Evolutionary conservation across 2,329 filamentous ascomycete species (phyloP), one percentile per base, ranked within the genome.

Genomic region (Kalmusia sp.): DNA sequence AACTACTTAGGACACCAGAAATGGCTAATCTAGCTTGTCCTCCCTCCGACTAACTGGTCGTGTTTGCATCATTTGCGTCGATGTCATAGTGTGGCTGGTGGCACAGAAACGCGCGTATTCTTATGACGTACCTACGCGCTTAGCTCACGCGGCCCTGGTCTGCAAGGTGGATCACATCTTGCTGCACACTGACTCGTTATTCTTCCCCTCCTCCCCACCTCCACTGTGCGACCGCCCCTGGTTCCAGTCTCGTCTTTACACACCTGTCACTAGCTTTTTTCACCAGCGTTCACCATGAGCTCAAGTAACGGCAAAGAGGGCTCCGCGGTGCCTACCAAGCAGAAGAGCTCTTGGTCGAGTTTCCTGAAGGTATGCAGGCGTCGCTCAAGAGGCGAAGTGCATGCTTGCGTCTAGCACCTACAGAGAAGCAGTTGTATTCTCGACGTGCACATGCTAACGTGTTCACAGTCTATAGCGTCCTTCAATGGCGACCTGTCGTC

Each of bases 401-500:
- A 6, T 19, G 28, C n/a, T n/a, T 21, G 12, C 6, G 6, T 8
- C 15, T 5, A 6, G 17, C 12, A 4, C 37, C 37, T 15, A 38
- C 24, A 15, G 6, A 27, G 6, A 12, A 12, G 27, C n/a, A 44
- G n/a, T 11, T 15, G 3, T n/a, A 30, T 21, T 2, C 24, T 15
- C 17, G 19, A n/a, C 43, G 17, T 12, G 22, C 17, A 33, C 11
- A 41, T 49, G 27, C 59, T 65, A 28, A 67, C 37, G 27, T 24
- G 8, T 9, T 24, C 15, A 24, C 48, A 80, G 79, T 82, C 80
- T 43, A 79, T 84, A 39, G 77, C 81, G 8, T 81, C 80, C 6
- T 81, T 83, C 70, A 83, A 82, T 69, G 81, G 81, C 64, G 82
- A 84, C 63, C 76, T 84, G 4, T 82, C 81, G 22, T 79, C 81